Base-by-base conservation (phyloP, 176 grass and related monocot genomes). In the Lolium rigidum region DNA sequence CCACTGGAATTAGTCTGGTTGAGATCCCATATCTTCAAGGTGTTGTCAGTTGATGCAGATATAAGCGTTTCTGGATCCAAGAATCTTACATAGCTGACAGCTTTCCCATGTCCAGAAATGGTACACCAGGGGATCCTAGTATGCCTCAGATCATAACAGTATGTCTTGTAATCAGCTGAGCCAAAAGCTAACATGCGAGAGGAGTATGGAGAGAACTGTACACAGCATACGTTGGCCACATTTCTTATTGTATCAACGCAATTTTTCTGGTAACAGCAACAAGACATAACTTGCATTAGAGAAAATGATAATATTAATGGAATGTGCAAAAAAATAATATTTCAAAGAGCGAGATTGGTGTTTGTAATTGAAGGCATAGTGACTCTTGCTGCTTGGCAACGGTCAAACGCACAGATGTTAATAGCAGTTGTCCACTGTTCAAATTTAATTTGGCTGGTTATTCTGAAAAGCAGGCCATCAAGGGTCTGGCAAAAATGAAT, bases 1-100 rank as follows among this genome's bases (percentile, higher is more conserved):
- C 92, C 97, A 50, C 66, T 88, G 46, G 85, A 60, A 82, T 67
- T 93, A 71, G 97, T 97, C 80, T 4, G 67, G 78, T 85, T 94
- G 80, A 99, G 94, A 86, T 99, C 94, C 97, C 97, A 99, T 84
- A 97, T 89, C 87, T 99, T 99, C 83, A 99, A 89, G 65, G 92
- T 92, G 83, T 93, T 96, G 80, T 99, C 97, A 49, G 97, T 99
- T 79, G 97, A 99, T 56, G 97, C 94, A 31, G 97, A 93, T 57
- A 99, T 61, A 44, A 99, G 79, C 16, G 94, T 99, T 91, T 90
- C 66, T 51, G 94, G 77, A 88, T 97, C 92, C 85, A 99, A 81
- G 76, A 99, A 99, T 74, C 89, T 89, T 57, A 97, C 97, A 83
- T 93, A 99, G 78, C 97, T 99, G 62, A 99, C 94, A 82, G 97